These are phyloP conservation scores for Cenchrus americanus DNA, from an alignment of 176 grass and related monocot genomes.

Conservation along the genomic window DNA sequence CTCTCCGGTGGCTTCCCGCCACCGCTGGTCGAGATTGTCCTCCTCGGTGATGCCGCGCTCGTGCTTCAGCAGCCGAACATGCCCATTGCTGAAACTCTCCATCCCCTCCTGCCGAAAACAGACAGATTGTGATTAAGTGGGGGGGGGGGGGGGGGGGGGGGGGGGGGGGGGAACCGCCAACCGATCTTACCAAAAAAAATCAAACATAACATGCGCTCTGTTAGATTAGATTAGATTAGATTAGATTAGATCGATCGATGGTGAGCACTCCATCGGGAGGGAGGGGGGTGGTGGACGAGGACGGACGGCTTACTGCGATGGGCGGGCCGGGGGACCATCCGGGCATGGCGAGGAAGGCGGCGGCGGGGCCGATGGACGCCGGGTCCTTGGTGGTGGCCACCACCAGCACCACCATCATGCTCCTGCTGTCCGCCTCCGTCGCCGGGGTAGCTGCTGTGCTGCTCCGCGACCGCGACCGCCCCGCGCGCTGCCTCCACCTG, in stretches of 20 bases:
- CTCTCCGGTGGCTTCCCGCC: slow-evolving; percentile 69
- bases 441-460: too few relatives aligned
- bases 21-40: slow-evolving; percentile 72
- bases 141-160: too few relatives aligned
- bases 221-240: too few relatives aligned
- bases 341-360: slow-evolving; percentile 78
- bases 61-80: slow-evolving; percentile 70
- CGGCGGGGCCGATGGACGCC: slow-evolving; percentile 73
- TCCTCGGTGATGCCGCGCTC: slow-evolving; percentile 60
- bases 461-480: too few relatives aligned
- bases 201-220: too few relatives aligned
- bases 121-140: slow-evolving; percentile 1
- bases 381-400: slow-evolving; percentile 72
- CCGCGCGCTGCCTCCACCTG: too few relatives aligned
- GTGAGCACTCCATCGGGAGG: too few relatives aligned
- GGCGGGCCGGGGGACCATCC: slow-evolving; percentile 69
- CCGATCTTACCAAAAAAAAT: too few relatives aligned
- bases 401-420: slow-evolving; percentile 67
- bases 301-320: slow-evolving; percentile 57
- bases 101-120: slow-evolving; percentile 58
- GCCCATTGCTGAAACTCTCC: slow-evolving; percentile 70
- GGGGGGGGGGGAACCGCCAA: background rate
- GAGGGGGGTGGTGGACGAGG: too few relatives aligned
- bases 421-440: too few relatives aligned
- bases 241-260: too few relatives aligned